Evolutionary conservation across 2,329 filamentous ascomycete genomes (phyloP).

Genomic region (Arthroderma sp.): DNA sequence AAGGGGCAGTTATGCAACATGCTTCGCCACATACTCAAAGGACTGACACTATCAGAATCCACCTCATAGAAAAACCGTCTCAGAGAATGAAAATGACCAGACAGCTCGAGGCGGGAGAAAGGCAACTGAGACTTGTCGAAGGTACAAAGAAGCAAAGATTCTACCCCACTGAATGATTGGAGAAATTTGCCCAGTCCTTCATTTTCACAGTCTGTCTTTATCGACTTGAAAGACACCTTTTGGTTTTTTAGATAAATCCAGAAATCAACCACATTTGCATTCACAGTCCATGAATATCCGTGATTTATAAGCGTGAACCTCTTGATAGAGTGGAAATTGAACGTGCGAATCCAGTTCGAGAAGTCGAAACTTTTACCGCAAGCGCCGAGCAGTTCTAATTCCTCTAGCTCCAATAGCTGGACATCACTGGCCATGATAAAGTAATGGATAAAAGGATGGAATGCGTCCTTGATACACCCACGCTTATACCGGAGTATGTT

Average conservation of each 20-base stretch:
- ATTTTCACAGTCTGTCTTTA: neutral
- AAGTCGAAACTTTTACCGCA: neutral
- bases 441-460: neutral
- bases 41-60: neutral
- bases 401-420: neutral
- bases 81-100: conserved; percentile 1
- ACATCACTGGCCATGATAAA: neutral
- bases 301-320: neutral
- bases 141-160: neutral
- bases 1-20: neutral
- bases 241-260: neutral
- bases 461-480: neutral
- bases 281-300: neutral
- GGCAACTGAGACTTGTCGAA: neutral
- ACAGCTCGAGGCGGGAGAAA: neutral
- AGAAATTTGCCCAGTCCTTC: neutral
- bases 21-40: neutral
- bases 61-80: neutral
- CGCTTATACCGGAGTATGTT: neutral
- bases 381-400: neutral
- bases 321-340: neutral
- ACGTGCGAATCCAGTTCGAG: neutral
- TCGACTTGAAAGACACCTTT: neutral
- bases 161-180: neutral
- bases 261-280: neutral